Evolutionary conservation across 1,139 yeast genomes (phyloP), one percentile per base, ranked within the genome.

Genomic region (Pichia sp.): DNA sequence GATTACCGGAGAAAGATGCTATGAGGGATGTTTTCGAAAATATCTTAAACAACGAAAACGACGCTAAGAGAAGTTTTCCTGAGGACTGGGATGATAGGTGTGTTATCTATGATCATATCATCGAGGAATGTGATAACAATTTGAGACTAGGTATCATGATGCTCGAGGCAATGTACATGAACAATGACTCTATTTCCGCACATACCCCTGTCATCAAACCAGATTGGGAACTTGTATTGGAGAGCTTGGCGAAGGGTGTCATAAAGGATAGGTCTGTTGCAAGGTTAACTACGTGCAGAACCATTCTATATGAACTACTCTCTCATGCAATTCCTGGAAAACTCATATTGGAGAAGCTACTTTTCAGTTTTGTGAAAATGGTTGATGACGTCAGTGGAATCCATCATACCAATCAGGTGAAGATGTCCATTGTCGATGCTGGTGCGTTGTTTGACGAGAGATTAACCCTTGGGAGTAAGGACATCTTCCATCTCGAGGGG

Each of bases 291-390:
- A 77, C 78, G 42, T 71, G 82, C 20, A 74, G 98, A 55, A 72
- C 83, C 4, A 72, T 75, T 1, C 66, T 85, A 39, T 91, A 93
- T 59, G 97, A 91, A 55, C 65, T 91, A 29, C 62, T 91, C 32
- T 77, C 96, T 1, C 98, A 91, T 59, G 88, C 97, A 49, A 87
- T 93, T 32, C 97, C 98, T 1, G 80, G 97, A 1, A 70, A 79
- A 40, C 64, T 77, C 15, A 79, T 91, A 21, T 64, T 91, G 48
- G 86, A 84, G 53, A 76, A 72, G 14, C 62, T 88, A 37, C 63
- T 80, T 22, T 71, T 79, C 47, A 69, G 72, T 31, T 61, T 88
- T 40, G 55, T 87, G 48, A 47, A 42, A 44, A 34, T 57, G 3
- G 64, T 69, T 22, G 64, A 63, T 22, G 62, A 61, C 11, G 50